Evolutionary conservation across 805 yeast genomes (phyloP), one percentile per base, ranked within the genome.

Genomic region (Candida dajiaensis): DNA sequence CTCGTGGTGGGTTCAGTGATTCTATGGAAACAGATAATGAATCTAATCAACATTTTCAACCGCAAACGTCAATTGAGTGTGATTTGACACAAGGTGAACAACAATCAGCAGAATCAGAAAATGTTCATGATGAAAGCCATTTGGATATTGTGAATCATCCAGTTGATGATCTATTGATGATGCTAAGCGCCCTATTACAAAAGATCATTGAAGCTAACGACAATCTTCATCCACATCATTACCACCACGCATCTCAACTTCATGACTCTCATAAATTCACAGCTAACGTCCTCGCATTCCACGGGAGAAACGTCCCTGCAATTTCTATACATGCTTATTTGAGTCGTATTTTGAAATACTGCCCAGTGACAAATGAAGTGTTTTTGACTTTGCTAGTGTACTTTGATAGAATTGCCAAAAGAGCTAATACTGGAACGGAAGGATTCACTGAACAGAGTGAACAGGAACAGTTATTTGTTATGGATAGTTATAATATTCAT

Each of bases 311-410:
- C 61, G 83, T 94, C 10, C 99, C 99, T 1, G 96, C 95, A n/a
- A 94, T 94, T 45, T 80, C 90, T 12, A 74, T 94, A 41, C 89
- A 89, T 58, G 94, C 95, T 19, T 94, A 94, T 63, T 73, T 94
- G 49, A 78, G 88, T 38, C 80, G 99, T 61, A 92, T 94, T 25
- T 78, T 92, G 63, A 92, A 92, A 66, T 94, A 94, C 68, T 94
- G 99, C 65, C 98, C 99, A 0, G 94, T 94, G n/a, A 90, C 99
- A 3, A 92, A 92, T 66, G 98, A 94, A 63, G 98, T 94, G 29
- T 94, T 90, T 65, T 69, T 94, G 41, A 83, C 96, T 35, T 68
- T 94, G 31, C 72, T 94, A 57, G 97, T 94, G 26, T 94, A 94
- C 65, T 89, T 94, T 68, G 99, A 94, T 67, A 72, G 98, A 51